Percentiles rank a stretch among this genome's conserved stretches.
Conservation (phyloP, 352 stramenopile species). For the Phytophthora melonis region DNA sequence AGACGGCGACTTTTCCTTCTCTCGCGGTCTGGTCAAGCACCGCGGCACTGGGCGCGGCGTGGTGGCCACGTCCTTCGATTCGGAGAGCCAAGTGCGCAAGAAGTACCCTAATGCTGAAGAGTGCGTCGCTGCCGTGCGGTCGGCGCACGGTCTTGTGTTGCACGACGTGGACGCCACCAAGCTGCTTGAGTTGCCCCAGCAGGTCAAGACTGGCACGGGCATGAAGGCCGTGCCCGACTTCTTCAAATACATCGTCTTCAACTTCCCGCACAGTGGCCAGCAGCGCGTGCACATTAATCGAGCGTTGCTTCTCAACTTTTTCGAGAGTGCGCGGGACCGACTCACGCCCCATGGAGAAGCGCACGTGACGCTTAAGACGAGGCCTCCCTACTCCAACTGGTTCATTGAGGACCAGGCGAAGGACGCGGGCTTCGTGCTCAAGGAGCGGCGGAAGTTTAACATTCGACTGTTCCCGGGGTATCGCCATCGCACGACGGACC, state of each 20-base stretch:
- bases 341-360: slow-evolving; percentile 70
- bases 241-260: slow-evolving; percentile 91
- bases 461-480: slow-evolving; percentile 83
- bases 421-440: slow-evolving; percentile 74
- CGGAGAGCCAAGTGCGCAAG: slow-evolving; percentile 57
- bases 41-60: slow-evolving; percentile 63
- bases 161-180: slow-evolving; percentile 89
- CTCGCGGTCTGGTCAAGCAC: slow-evolving; percentile 70
- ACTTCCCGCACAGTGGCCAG: slow-evolving; percentile 90
- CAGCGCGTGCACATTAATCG: slow-evolving; percentile 91
- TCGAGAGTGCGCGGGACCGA: slow-evolving; percentile 76
- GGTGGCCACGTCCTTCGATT: slow-evolving; percentile 86
- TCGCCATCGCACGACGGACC: slow-evolving; percentile 89
- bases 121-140: slow-evolving; percentile 67
- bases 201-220: slow-evolving; percentile 29
- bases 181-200: slow-evolving; percentile 59
- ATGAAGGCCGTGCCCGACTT: slow-evolving; percentile 48
- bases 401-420: slow-evolving; percentile 87
- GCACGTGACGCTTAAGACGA: slow-evolving; percentile 89
- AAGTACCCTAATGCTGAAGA: slow-evolving; percentile 86
- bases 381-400: slow-evolving; percentile 91
- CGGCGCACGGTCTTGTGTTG: slow-evolving; percentile 57
- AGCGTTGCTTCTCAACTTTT: slow-evolving; percentile 84
- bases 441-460: slow-evolving; percentile 80
- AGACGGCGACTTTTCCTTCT: slow-evolving; percentile 90